Base-by-base conservation (phyloP, 139 green algal species). In the Axilococcus clingmanii region DNA sequence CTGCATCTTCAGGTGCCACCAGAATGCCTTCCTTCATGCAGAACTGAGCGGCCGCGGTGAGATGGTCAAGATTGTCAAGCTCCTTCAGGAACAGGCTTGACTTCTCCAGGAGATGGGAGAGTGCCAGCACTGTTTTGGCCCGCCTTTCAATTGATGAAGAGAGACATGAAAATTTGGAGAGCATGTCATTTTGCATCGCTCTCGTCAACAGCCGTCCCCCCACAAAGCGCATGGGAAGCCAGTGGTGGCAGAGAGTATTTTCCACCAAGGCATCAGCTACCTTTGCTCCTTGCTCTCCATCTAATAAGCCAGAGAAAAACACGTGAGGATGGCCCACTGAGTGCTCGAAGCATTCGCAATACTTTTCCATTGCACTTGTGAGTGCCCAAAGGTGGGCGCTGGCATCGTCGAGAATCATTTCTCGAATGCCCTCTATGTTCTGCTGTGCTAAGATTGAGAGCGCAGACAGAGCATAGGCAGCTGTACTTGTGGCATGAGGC, bases 401-500 rank as follows among this genome's bases (percentile, higher is more conserved):
- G 2, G 35, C 40, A 40, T 7, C 24, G n/a, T n/a, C n/a, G 11
- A 48, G 14, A 38, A 57, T 25, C 24, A 27, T 25, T n/a, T 6
- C 48, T 11, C 48, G 46, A n/a, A 54, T 20, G 35, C n/a, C 7
- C 22, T 54, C 46, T 20, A 35, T 8, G n/a, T n/a, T 28, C 12
- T 57, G 14, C 15, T 57, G 48, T 16, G 24, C 15, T 9, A 57
- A 16, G 7, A 57, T 57, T 6, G 48, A 6, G 12, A 57, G 15
- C 11, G 48, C 48, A 27, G 48, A 57, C 5, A 57, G 48, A 40
- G 48, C 29, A 28, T 57, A 57, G 24, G 48, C 48, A 7, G 15
- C 24, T 8, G 31, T 40, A 1, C 41, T 28, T 8, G 20, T 16
- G 14, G 22, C 12, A 1, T 22, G 25, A 11, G 24, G 9, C 17